phyloP scores from a whole-genome alignment of 2,329 filamentous ascomycete species.

The Xylaria digitata region DNA sequence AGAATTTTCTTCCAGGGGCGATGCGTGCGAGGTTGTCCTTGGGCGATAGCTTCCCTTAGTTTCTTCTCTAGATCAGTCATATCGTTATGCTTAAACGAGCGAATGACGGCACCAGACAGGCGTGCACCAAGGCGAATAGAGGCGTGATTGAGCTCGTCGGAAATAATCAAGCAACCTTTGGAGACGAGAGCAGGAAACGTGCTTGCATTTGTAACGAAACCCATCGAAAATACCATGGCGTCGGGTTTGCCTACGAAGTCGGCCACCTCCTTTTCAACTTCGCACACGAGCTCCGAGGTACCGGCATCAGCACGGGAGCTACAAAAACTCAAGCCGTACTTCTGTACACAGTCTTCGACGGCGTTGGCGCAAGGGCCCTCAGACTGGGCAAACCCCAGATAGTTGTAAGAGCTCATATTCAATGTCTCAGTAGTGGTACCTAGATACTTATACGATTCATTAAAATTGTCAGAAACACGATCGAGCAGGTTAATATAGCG shows the following conservation, averaged over 20 bases:
- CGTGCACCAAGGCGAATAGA: slow-evolving; percentile 96
- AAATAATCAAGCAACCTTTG: slow-evolving; percentile 94
- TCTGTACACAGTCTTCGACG: slow-evolving; percentile 85
- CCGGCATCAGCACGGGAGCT: slow-evolving; percentile 87
- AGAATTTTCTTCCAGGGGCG: slow-evolving; percentile 99
- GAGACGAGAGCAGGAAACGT: slow-evolving; percentile 91
- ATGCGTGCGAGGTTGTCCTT: slow-evolving; percentile 97
- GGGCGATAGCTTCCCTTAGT: slow-evolving; percentile 91
- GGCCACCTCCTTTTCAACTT: slow-evolving; percentile 91
- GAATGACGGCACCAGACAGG: slow-evolving; percentile 93
- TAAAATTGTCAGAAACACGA: slow-evolving; percentile 90
- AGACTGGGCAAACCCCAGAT: slow-evolving; percentile 97
- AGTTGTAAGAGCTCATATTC: slow-evolving; percentile 99
- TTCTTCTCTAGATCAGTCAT: slow-evolving; percentile 87
- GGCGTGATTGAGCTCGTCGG: slow-evolving; percentile 96
- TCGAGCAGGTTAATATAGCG: slow-evolving; percentile 94
- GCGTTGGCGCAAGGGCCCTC: slow-evolving; percentile 96
- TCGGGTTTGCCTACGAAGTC: slow-evolving; percentile 93
- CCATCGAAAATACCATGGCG: slow-evolving; percentile 99
- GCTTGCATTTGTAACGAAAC: slow-evolving; percentile 94
- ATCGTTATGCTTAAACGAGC: slow-evolving; percentile 98
- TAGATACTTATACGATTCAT: slow-evolving; percentile 87
- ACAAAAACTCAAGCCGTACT: slow-evolving; percentile 84
- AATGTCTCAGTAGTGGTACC: slow-evolving; percentile 93
- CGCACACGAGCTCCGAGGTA: slow-evolving; percentile 85